These are phyloP conservation scores for Termitomyces sp. DNA, from an alignment of 768 basidiomycete species.

Conservation along the genomic window DNA sequence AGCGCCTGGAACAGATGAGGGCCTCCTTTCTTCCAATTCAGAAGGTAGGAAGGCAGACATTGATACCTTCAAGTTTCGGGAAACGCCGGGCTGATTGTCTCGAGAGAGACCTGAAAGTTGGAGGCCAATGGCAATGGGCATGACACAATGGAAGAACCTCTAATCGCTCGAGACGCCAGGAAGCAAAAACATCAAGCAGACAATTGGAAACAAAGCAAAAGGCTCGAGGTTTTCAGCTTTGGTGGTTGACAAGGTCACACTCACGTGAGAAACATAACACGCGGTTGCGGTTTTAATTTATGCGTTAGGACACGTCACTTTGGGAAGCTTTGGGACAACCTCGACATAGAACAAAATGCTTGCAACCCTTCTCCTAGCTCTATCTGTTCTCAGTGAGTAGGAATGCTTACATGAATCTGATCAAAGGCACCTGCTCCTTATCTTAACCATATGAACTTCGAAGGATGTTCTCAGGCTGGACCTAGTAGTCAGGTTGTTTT, in stretches of 20 bases:
- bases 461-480: conserved; percentile 1
- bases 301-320: no score
- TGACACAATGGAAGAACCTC: background rate
- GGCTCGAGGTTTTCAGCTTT: no score
- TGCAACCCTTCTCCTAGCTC: background rate
- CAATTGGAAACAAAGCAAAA: no score
- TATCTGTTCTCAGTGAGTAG: background rate
- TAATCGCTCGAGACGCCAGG: background rate
- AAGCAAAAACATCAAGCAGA: no score
- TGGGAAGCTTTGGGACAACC: no score
- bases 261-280: background rate
- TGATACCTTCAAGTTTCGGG: conserved; percentile 10
- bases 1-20: conserved; percentile 22
- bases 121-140: no score
- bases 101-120: no score
- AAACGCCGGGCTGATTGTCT: no score
- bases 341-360: background rate
- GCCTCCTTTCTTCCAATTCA: conserved; percentile 25
- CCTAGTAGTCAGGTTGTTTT: background rate
- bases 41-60: conserved; percentile 24
- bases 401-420: no score
- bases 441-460: background rate
- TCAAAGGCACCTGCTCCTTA: background rate
- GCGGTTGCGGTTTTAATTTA: no score
- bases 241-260: no score